Evolutionary conservation across 139 green algal genomes (phyloP), one percentile per base, ranked within the genome.

Genomic region (Eudorina sp.): DNA sequence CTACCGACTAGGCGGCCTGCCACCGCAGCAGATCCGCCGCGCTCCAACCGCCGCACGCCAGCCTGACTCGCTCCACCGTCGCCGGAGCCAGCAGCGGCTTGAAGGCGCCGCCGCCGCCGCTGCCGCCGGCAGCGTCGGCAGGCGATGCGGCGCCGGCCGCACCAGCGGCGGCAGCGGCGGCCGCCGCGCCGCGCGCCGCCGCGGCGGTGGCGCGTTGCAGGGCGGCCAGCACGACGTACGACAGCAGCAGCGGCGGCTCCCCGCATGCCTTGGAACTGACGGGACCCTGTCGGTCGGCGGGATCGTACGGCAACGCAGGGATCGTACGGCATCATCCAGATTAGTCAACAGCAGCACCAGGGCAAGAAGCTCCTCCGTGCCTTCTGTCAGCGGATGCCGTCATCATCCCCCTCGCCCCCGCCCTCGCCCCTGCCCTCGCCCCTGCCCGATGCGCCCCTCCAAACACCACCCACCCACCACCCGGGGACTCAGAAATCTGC

Each of bases 231-330:
- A 88, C 78, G 3, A 21, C 83, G n/a, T 23, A 40, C 1, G 84
- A 78, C 21, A 92, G 87, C 80, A 93, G 78, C 81, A 94, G 88
- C n/a, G 89, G 82, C 16, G 91, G 91, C 84, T 94, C 91, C 75
- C 89, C 89, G 19, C 38, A 46, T 0, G 90, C 91, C 83, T 95
- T 95, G 88, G 76, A 78, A 64, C 90, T 36, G 21, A 79, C 70
- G 7, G 70, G 36, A 31, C 68, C 68, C 38, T 76, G 43, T 5
- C 18, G 70, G 69, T 77, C 38, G 38, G 69, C 69, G 40, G 21
- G 69, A 48, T 38, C n/a, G 40, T 9, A 53, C 11, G 40, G 40
- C 66, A 27, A 14, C 66, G n/a, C n/a, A n/a, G n/a, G n/a, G n/a
- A n/a, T n/a, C n/a, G n/a, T n/a, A n/a, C n/a, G n/a, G n/a, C n/a